Base-by-base conservation (phyloP, 306 rosid species). In the Echinosophora koreensis region DNA sequence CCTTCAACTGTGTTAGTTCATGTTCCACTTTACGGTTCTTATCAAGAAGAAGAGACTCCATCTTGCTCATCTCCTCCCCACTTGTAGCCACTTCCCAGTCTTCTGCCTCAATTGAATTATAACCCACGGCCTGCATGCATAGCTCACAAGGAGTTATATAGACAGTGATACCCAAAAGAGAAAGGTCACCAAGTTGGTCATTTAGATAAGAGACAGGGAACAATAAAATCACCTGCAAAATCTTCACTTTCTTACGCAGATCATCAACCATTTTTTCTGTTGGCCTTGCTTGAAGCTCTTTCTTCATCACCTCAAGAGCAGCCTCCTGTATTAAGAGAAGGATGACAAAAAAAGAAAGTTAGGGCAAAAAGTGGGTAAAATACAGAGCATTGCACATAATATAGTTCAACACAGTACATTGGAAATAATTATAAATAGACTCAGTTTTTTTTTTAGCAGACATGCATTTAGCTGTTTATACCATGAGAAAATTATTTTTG, bases 11-110 rank as follows among this genome's bases (percentile, higher is more conserved):
- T 73, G 99, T 95, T 54, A 95, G 88, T 17, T 95, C 96, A 69
- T 92, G 97, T 81, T 95, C 99, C 96, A 95, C 88, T 90, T 95
- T 95, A 54, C 96, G 89, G 88, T 95, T 95, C 84, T 95, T 95
- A 81, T 95, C 97, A 82, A 95, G 99, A 84, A 95, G 99, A 84
- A 95, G 97, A 82, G 96, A 91, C 82, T 95, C 99, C 99, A 95
- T 91, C 93, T 90, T 91, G 88, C 97, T 95, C 97, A 92, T 89
- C 89, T 95, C 98, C 80, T 95, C 99, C 84, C 96, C 99, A 44
- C 96, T 89, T 54, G 97, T 92, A 80, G 99, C 96, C 58, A 71
- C 96, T 65, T 95, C 97, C 99, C 99, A 95, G 87, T 95, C 99
- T 87, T 95, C 99, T 34, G 97, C 97, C 89, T 95, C 99, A 73